Base-by-base conservation (phyloP, 257 asterid genomes). In the Salvia hispanica region DNA sequence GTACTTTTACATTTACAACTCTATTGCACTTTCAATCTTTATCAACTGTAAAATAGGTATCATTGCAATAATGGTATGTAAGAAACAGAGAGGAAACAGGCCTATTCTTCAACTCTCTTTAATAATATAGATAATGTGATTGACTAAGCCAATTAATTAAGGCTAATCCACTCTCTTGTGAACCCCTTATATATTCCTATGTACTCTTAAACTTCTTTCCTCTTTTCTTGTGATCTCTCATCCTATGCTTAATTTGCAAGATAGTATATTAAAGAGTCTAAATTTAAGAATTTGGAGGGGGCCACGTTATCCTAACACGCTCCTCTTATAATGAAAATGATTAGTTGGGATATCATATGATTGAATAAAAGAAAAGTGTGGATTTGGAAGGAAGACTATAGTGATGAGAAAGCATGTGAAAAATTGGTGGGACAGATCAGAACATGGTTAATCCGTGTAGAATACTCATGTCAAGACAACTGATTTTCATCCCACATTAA, bases 401-500 rank as follows among this genome's bases (percentile, higher is more conserved):
- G 31, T 44, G 70, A 67, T 74, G 54, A 73, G 84, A 79, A 69
- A 59, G 87, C 96, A 86, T 85, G 96, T 86, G 96, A 25, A 25
- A 77, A 77, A 73, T 18, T 64, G 73, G 77, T 74, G 77, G 47
- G 64, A 63, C 31, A 0, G 31, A 25, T 25, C 44, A 42, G 85
- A 87, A 84, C 81, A 82, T 85, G 91, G 79, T 63, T 36, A 67
- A 39, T 39, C 44, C 44, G 44, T 39, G 44, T 39, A 39, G 9
- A 39, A 39, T 39, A 39, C 44, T 39, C 44, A 39, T 39, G 44
- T 39, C 44, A 39, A 8, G 44, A 39, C 44, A 39, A 8, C 44
- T 1, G 21, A 18, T 18, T 18, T 18, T 18, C 21, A 18, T 18
- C 21, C 21, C 44, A 39, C 44, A 39, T 39, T 8, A 39, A 39